A percentile compares a stretch with the other conserved stretches of the same genome.
These are phyloP conservation scores for Zopfia rhizophila DNA, from an alignment of 2,329 filamentous ascomycete genomes.

Conservation along the genomic window DNA sequence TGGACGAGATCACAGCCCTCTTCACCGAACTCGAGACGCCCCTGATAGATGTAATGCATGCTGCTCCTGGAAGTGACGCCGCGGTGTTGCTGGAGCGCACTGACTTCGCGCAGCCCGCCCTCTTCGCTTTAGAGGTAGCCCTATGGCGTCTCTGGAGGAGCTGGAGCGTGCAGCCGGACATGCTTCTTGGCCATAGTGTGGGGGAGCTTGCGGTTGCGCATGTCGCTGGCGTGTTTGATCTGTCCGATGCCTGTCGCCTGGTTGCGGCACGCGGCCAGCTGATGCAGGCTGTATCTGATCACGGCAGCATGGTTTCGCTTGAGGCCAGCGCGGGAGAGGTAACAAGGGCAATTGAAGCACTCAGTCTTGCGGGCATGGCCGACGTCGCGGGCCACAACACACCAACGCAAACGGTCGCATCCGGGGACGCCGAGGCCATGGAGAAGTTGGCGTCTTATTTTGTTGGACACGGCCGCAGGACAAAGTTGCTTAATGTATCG, in stretches of 20 bases:
- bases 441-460: conserved; percentile 40
- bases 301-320: conserved; percentile 36
- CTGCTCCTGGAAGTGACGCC: conserved; percentile 22
- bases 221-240: conserved; percentile 15
- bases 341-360: background rate
- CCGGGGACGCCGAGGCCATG: conserved; percentile 53
- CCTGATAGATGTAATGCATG: background rate
- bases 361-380: conserved; percentile 5
- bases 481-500: conserved; percentile 51
- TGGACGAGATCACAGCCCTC: conserved; percentile 16
- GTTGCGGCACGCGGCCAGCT: conserved; percentile 19
- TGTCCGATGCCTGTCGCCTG: conserved; percentile 15
- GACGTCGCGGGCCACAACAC: conserved; percentile 44
- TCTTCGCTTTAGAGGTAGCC: conserved; percentile 19
- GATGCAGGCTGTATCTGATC: conserved; percentile 9
- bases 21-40: background rate
- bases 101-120: conserved; percentile 15
- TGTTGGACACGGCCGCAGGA: conserved; percentile 48
- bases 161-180: conserved; percentile 19
- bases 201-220: conserved; percentile 24
- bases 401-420: conserved; percentile 52
- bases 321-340: conserved; percentile 4
- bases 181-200: conserved; percentile 23
- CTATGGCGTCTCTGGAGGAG: conserved; percentile 11
- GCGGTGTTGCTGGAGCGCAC: conserved; percentile 30